A percentile compares a stretch with the other conserved stretches of the same genome.
Conservation (phyloP, 345 rosid species). For the Ailanthus altissimus region DNA sequence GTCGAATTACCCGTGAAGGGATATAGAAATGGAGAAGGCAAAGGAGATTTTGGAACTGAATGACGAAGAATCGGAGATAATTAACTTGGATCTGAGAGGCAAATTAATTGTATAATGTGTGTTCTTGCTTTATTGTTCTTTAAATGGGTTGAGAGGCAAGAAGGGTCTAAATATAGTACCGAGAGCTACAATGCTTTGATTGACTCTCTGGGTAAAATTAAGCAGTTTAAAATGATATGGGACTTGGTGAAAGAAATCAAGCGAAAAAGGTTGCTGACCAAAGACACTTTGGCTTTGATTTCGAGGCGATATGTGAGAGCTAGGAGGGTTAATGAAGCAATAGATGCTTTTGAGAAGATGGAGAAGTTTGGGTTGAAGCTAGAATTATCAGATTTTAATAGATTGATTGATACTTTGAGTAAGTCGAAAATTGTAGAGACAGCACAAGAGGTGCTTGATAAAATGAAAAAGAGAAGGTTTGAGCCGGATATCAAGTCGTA, state of each 20-base stretch:
- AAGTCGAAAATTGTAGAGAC: conserved; percentile 68
- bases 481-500: conserved; percentile 66
- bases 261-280: conserved; percentile 51
- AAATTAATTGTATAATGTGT: too few relatives aligned
- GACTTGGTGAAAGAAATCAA: conserved; percentile 66
- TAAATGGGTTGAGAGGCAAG: conserved; percentile 75
- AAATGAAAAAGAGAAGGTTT: conserved; percentile 68
- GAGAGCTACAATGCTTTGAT: conserved; percentile 71
- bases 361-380: conserved; percentile 63
- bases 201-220: conserved; percentile 81
- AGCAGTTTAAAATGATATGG: conserved; percentile 74
- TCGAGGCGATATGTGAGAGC: conserved; percentile 75
- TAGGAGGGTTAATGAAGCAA: conserved; percentile 68
- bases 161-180: conserved; percentile 52
- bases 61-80: conserved; percentile 30
- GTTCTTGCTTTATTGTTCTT: conserved; percentile 66
- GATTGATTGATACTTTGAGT: conserved; percentile 62
- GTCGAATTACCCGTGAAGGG: too few relatives aligned
- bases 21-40: conserved; percentile 55
- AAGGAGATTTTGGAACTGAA: conserved; percentile 41
- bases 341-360: conserved; percentile 70
- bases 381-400: conserved; percentile 60
- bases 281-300: conserved; percentile 72
- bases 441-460: conserved; percentile 85
- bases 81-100: too few relatives aligned